Evolutionary conservation across 306 rosid species (phyloP).

Genomic region (Neltuma alba): DNA sequence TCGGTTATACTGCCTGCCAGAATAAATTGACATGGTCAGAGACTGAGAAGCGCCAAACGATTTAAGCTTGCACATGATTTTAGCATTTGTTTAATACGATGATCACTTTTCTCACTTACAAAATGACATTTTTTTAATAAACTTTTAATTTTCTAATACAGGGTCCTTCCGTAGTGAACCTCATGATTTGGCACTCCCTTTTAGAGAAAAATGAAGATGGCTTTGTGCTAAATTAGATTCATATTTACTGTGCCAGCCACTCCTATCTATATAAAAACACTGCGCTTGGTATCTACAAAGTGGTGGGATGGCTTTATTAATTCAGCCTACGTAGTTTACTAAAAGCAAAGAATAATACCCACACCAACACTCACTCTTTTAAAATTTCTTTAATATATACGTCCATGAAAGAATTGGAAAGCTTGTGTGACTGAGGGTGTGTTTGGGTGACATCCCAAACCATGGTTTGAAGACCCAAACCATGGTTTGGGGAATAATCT

Average conservation of each 20-base stretch:
- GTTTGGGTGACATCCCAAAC: no score
- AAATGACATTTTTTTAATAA: neutral
- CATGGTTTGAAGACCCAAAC: no score
- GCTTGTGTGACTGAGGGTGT: neutral
- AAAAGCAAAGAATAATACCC: neutral
- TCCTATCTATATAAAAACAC: neutral
- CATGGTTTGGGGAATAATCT: no score
- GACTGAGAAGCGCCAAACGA: neutral
- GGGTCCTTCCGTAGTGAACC: neutral
- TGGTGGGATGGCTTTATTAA: neutral
- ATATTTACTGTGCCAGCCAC: neutral
- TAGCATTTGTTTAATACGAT: neutral
- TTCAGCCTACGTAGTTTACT: neutral
- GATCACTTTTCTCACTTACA: neutral
- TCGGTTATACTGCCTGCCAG: neutral
- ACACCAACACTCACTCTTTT: neutral
- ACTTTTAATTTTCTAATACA: neutral
- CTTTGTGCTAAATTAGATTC: neutral
- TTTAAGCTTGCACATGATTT: neutral
- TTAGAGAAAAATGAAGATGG: neutral
- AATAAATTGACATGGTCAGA: neutral
- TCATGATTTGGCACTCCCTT: neutral
- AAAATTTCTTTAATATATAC: neutral
- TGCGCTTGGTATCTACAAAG: neutral
- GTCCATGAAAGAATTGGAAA: slow-evolving; percentile 21